phyloP scores from a whole-genome alignment of 75 land plant species.

The Selaginella moellendorffii region DNA sequence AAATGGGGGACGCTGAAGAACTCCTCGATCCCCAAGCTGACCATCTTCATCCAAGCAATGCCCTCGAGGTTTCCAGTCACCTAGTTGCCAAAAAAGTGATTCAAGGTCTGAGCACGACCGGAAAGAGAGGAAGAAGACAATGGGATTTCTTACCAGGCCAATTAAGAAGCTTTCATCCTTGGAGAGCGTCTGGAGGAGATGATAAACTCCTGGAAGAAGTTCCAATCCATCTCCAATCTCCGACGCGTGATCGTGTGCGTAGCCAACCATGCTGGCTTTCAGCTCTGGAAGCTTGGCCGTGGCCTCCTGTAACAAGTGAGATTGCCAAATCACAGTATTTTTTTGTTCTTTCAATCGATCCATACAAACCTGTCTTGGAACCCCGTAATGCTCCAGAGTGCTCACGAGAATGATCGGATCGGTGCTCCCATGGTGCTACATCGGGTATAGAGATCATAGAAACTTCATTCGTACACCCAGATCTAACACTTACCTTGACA shows the following conservation, averaged over 20 bases:
- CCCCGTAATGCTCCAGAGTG: conserved; percentile 31
- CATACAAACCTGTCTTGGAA: conserved; percentile 23
- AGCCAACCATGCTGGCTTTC: conserved; percentile 32
- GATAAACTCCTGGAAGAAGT: conserved; percentile 27
- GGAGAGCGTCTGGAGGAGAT: conserved; percentile 25
- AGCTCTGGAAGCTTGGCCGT: conserved; percentile 26
- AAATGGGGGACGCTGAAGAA: conserved; percentile 33
- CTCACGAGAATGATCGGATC: conserved; percentile 28
- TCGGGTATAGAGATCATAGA: conserved; percentile 8
- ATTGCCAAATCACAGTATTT: conserved; percentile 6
- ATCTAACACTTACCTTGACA: conserved; percentile 16
- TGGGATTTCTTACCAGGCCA: conserved; percentile 23
- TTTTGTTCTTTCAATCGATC: background rate
- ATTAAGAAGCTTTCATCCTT: conserved; percentile 14
- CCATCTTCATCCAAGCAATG: conserved; percentile 47
- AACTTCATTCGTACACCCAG: background rate
- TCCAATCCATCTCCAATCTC: conserved; percentile 31
- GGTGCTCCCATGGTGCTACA: conserved; percentile 43
- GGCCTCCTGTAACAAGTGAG: conserved; percentile 20
- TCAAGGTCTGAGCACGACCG: background rate
- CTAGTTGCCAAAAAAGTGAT: conserved; percentile 3
- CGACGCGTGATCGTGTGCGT: conserved; percentile 21
- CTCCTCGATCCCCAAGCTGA: conserved; percentile 23
- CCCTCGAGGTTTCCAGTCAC: conserved; percentile 37
- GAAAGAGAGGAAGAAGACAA: background rate